Base-by-base conservation (phyloP, 106 monocot genomes). In the Dioscorea alata region DNA sequence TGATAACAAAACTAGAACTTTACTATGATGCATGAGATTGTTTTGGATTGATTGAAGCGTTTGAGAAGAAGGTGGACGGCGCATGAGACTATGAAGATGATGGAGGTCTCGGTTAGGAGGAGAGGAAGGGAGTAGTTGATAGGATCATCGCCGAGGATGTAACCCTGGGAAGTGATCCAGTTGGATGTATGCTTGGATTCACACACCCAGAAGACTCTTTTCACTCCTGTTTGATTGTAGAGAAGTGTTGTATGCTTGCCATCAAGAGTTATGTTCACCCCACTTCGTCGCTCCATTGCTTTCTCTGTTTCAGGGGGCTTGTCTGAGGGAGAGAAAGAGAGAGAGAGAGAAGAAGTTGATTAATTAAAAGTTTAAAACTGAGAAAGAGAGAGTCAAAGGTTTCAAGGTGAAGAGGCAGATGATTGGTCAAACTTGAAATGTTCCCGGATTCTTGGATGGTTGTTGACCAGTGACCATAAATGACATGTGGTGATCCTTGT, bases 141-240 rank as follows among this genome's bases (percentile, higher is more conserved):
- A 23, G 80, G 80, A 0, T 71, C 13, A 19, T 80, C 75, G 9
- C 75, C 80, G 10, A 80, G 75, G 50, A 80, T 75, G 52, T 71
- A 5, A 16, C 80, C 80, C 13, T 71, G 64, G 0, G 80, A 80
- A 34, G 24, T 54, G 13, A 75, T 67, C 59, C 52, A 35, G 22
- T 65, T 64, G 50, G 32, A 42, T 7, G 9, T 20, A 42, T 65
- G 34, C 65, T 69, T 74, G 31, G 59, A 49, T 21, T 70, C 72
- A 59, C 79, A 74, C 12, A 62, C 49, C 50, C 33, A 17, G 13
- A 8, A 24, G 16, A 49, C 0, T 0, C 63, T 48, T 24, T 73
- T 64, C 49, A 69, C 74, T 21, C 33, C 13, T 2, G 74, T 18
- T 9, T n/a, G 24, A 60, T 74, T 80, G 5, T 31, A 65, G n/a